Evolutionary conservation across 768 basidiomycete genomes (phyloP).

Genomic region (Termitomyces heimii): DNA sequence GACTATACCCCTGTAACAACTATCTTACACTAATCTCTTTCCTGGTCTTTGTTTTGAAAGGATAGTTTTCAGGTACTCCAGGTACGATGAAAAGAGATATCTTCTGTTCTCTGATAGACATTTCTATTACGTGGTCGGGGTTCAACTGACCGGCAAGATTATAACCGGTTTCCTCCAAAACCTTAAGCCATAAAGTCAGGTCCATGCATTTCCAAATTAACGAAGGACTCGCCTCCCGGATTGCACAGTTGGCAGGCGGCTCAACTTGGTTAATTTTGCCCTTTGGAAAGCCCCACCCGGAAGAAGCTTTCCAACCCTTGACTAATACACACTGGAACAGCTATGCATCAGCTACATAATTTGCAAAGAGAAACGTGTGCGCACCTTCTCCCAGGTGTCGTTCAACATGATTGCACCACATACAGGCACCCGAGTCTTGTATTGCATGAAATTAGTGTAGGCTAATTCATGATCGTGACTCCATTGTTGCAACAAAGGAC

Average conservation of each 20-base stretch:
- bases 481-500: constrained; percentile 79
- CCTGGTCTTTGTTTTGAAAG: constrained; percentile 89
- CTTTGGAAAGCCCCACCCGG: constrained; percentile 99
- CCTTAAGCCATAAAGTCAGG: constrained; percentile 41
- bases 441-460: constrained; percentile 88
- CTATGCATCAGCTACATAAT: constrained; percentile 3
- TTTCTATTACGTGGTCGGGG: constrained; percentile 67
- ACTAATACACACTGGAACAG: constrained; percentile 84
- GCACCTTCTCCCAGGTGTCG: constrained; percentile 87
- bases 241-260: constrained; percentile 75
- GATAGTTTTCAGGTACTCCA: constrained; percentile 80
- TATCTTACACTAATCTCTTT: constrained; percentile 93
- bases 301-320: constrained; percentile 95
- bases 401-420: constrained; percentile 98
- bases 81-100: constrained; percentile 90
- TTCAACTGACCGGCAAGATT: constrained; percentile 68
- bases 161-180: constrained; percentile 95
- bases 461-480: constrained; percentile 80
- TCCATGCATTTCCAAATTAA: neutral
- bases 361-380: constrained; percentile 3
- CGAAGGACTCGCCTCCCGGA: constrained; percentile 69
- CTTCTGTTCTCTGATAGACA: constrained; percentile 85
- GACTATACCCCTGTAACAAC: neutral
- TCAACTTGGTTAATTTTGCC: constrained; percentile 99
- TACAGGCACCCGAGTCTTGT: constrained; percentile 95